phyloP scores from a whole-genome alignment of 345 rosid species.

The Firmiana major region DNA sequence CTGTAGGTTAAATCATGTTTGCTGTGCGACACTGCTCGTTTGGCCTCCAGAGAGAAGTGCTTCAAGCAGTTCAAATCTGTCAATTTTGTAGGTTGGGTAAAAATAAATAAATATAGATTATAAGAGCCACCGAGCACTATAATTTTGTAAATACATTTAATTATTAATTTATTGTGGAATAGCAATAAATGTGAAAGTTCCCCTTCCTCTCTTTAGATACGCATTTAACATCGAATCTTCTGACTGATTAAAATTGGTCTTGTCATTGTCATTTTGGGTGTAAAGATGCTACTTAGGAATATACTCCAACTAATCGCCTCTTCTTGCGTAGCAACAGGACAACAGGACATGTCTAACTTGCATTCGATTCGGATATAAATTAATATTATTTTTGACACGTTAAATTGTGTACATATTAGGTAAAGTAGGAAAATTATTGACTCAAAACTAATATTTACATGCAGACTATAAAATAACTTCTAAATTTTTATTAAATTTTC shows the following conservation, averaged over 20 bases:
- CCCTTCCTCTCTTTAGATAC: neutral
- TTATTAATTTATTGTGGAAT: no score
- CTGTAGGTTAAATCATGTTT: neutral
- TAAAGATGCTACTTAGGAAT: neutral
- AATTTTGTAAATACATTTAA: constrained; percentile 20
- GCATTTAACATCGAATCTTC: neutral
- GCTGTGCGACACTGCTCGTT: neutral
- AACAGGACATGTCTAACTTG: no score
- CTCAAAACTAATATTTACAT: no score
- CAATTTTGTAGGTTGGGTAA: constrained; percentile 24
- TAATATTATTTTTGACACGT: no score
- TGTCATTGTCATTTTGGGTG: neutral
- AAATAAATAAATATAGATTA: neutral
- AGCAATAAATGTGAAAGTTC: constrained; percentile 13
- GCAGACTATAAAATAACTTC: no score
- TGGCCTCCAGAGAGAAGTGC: neutral
- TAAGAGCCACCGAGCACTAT: constrained; percentile 13
- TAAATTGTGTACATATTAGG: no score
- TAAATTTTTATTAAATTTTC: no score
- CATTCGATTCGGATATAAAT: no score
- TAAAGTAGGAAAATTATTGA: no score
- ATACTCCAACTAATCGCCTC: neutral
- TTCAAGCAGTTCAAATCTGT: constrained; percentile 7
- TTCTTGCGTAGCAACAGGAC: no score
- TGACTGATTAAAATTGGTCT: neutral